Evolutionary conservation across 441 rosid genomes (phyloP).

Genomic region (Melastoma candidum): DNA sequence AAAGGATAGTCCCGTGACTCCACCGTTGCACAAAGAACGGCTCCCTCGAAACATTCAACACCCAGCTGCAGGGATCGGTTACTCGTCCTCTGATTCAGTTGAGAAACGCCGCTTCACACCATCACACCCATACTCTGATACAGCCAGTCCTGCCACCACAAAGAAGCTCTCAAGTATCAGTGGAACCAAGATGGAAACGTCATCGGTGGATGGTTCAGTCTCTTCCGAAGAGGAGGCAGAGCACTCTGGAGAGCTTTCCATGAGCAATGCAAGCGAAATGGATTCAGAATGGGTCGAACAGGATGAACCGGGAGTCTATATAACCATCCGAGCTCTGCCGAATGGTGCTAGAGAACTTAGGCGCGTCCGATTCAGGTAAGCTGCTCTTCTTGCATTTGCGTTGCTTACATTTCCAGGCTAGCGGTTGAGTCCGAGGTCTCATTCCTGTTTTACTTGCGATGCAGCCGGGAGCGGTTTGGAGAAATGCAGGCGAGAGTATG

Average conservation of each 20-base stretch:
- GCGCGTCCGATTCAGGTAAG: conserved; percentile 94
- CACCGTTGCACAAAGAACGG: conserved; percentile 60
- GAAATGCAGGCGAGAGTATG: too few species aligned
- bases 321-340: conserved; percentile 73
- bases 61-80: conserved; percentile 33
- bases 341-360: conserved; percentile 79
- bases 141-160: conserved; percentile 52
- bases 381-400: too few species aligned
- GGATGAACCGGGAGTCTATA: conserved; percentile 90
- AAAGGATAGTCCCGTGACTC: conserved; percentile 64
- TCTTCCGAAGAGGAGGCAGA: conserved; percentile 59
- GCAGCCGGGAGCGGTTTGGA: too few species aligned
- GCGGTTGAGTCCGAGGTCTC: too few species aligned
- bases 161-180: conserved; percentile 60
- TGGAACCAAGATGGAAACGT: conserved; percentile 67
- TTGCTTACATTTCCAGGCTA: too few species aligned
- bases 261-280: conserved; percentile 74
- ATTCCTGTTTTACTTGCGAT: too few species aligned
- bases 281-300: conserved; percentile 97
- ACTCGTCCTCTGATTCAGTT: conserved; percentile 56
- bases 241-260: conserved; percentile 67
- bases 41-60: conserved; percentile 28
- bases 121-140: conserved; percentile 31
- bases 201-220: conserved; percentile 63
- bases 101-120: conserved; percentile 38